These are phyloP conservation scores for Helminthosporium solani DNA, from an alignment of 2,329 filamentous ascomycete genomes.

Conservation along the genomic window DNA sequence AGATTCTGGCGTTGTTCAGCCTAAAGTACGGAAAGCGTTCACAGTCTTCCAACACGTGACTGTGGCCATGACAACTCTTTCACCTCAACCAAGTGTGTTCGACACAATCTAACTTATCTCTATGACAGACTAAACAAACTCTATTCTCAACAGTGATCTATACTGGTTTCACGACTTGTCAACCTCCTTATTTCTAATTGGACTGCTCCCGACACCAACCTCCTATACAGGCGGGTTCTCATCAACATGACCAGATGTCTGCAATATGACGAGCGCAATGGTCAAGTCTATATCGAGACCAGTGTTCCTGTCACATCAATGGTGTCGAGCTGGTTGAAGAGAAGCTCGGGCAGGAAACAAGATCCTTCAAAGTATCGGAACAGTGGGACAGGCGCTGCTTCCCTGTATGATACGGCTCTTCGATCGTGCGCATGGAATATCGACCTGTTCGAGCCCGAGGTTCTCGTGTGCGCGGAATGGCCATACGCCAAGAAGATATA, in stretches of 20 bases:
- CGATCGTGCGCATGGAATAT: constrained; percentile 21
- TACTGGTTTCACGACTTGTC: too few relatives aligned
- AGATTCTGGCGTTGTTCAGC: too few relatives aligned
- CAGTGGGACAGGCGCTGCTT: constrained; percentile 13
- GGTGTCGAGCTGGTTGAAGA: constrained; percentile 18
- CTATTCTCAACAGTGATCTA: too few relatives aligned
- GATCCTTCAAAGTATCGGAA: constrained; percentile 12
- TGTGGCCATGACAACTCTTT: too few relatives aligned
- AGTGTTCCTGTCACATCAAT: constrained; percentile 16
- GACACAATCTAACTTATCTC: too few relatives aligned
- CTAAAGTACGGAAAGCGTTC: too few relatives aligned
- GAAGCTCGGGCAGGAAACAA: constrained; percentile 14
- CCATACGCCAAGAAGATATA: constrained; percentile 20
- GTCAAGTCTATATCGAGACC: constrained; percentile 21
- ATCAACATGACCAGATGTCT: not conserved
- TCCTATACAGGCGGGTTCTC: too few relatives aligned
- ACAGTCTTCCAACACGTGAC: too few relatives aligned
- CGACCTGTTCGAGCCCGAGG: constrained; percentile 15
- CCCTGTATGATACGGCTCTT: constrained; percentile 18
- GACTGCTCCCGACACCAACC: too few relatives aligned
- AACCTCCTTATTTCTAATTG: too few relatives aligned
- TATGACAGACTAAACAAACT: too few relatives aligned
- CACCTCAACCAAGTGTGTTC: too few relatives aligned
- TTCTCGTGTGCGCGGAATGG: constrained; percentile 22
- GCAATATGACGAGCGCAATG: constrained; percentile 7